phyloP scores from a whole-genome alignment of 2,329 filamentous ascomycete genomes.

The Xylariaceae sp. region DNA sequence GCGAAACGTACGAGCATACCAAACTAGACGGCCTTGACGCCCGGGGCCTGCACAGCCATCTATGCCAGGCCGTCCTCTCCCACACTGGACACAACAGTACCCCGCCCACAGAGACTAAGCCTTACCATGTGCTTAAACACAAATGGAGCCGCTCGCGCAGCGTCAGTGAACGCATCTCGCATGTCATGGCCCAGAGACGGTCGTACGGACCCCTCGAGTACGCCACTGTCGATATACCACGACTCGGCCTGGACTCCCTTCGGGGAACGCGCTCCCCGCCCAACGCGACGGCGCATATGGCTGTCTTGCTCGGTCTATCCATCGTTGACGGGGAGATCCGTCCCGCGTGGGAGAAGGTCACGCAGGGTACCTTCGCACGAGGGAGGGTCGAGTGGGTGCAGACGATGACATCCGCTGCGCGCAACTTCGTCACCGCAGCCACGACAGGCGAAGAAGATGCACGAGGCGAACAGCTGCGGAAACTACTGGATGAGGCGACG shows the following conservation, averaged over 20 bases:
- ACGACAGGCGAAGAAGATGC: not conserved
- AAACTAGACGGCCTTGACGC: constrained; percentile 17
- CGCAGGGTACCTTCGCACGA: constrained; percentile 6
- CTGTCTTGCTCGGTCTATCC: constrained; percentile 10
- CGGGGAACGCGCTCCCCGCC: constrained; percentile 4
- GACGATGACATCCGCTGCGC: constrained; percentile 11
- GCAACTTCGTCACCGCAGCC: constrained; percentile 9
- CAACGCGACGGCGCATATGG: constrained; percentile 14
- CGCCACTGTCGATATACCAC: not conserved
- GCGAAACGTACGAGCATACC: constrained; percentile 14
- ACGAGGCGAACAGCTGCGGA: not conserved
- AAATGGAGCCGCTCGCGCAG: no score
- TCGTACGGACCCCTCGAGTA: constrained; percentile 9
- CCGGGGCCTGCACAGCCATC: constrained; percentile 9
- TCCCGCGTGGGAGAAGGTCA: constrained; percentile 15
- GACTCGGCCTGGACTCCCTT: constrained; percentile 7
- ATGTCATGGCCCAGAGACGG: not conserved
- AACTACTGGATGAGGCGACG: constrained; percentile 5
- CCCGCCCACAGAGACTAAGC: no score
- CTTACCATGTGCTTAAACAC: no score
- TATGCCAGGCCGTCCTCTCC: not conserved
- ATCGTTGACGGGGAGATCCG: constrained; percentile 11
- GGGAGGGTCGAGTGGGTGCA: constrained; percentile 18
- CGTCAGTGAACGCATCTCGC: not conserved
- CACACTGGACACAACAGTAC: not conserved